Conservation (phyloP, 352 stramenopile species). For the Thraustochytrium sp. region DNA sequence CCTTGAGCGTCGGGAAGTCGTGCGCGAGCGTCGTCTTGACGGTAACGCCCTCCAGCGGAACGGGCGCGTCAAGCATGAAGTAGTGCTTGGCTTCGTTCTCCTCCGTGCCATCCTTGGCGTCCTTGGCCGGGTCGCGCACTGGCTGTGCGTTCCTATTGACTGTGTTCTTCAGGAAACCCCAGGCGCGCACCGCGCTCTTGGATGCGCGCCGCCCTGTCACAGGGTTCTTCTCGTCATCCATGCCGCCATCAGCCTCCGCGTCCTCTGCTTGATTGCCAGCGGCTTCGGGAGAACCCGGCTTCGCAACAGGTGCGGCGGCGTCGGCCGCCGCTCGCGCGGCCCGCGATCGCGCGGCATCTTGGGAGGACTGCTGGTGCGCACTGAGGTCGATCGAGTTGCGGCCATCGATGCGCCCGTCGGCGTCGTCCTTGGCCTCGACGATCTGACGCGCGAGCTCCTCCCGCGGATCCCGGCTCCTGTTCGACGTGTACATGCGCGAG, state of each 20-base stretch:
- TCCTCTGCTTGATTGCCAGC: too few relatives aligned
- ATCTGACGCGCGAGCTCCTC: conserved; percentile 1
- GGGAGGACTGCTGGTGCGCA: too few relatives aligned
- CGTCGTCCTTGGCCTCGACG: not conserved
- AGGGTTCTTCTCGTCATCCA: not conserved
- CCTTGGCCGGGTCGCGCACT: not conserved
- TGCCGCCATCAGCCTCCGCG: too few relatives aligned
- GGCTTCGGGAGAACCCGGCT: too few relatives aligned
- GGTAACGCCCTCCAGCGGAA: not conserved
- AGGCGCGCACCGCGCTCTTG: too few relatives aligned
- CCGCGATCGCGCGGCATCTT: too few relatives aligned
- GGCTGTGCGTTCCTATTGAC: not conserved
- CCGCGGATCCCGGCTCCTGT: not conserved
- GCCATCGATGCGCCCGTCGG: too few relatives aligned
- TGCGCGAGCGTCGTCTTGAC: not conserved
- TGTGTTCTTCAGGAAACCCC: not conserved
- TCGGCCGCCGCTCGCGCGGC: too few relatives aligned
- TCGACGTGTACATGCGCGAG: not conserved
- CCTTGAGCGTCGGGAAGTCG: not conserved
- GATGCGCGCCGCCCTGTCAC: not conserved
- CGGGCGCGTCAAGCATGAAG: not conserved
- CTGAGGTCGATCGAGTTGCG: too few relatives aligned
- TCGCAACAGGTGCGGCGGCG: too few relatives aligned
- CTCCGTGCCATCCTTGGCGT: not conserved
- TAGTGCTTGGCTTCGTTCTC: not conserved